Percentiles rank a stretch among this genome's conserved stretches.
Conservation (phyloP, 2,329 filamentous ascomycete genomes). For the Phoma sp. region DNA sequence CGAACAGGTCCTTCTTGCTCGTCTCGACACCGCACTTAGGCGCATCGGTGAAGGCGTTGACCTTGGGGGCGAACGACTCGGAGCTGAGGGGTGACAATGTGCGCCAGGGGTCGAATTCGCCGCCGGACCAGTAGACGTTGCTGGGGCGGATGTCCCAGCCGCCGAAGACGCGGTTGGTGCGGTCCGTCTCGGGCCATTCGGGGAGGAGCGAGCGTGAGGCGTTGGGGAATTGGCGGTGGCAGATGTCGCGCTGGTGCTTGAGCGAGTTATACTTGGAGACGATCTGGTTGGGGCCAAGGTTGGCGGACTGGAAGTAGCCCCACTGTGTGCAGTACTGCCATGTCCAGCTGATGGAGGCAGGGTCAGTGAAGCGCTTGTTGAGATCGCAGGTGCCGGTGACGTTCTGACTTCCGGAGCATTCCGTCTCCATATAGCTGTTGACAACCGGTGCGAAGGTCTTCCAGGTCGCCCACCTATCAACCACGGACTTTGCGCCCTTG, state of each 20-base stretch:
- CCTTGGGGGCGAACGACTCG: slow-evolving; percentile 51
- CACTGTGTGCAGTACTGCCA: slow-evolving; percentile 63
- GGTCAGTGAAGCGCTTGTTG: slow-evolving; percentile 42
- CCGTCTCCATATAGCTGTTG: slow-evolving; percentile 50
- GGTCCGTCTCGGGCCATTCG: slow-evolving; percentile 45
- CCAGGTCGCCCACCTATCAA: slow-evolving; percentile 53
- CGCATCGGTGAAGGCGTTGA: slow-evolving; percentile 49
- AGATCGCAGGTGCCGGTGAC: slow-evolving; percentile 47
- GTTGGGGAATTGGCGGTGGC: slow-evolving; percentile 57
- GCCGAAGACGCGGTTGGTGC: slow-evolving; percentile 54
- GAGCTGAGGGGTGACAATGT: slow-evolving; percentile 54
- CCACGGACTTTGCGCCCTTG: slow-evolving; percentile 51
- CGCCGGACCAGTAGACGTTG: slow-evolving; percentile 59
- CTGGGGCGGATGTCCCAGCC: slow-evolving; percentile 61
- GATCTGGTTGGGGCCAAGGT: slow-evolving; percentile 56
- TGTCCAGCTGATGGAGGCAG: slow-evolving; percentile 53
- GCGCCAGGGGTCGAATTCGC: slow-evolving; percentile 61
- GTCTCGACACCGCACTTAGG: slow-evolving; percentile 53
- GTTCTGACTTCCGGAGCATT: slow-evolving; percentile 47
- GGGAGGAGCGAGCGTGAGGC: slow-evolving; percentile 52
- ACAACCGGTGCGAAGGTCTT: slow-evolving; percentile 46
- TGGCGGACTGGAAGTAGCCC: slow-evolving; percentile 58
- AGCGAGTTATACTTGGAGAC: slow-evolving; percentile 57
- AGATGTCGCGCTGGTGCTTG: slow-evolving; percentile 53
- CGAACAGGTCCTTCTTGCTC: slow-evolving; percentile 52